These are phyloP conservation scores for Colletotrichum lupini DNA, from an alignment of 2,329 filamentous ascomycete genomes.

Conservation along the genomic window DNA sequence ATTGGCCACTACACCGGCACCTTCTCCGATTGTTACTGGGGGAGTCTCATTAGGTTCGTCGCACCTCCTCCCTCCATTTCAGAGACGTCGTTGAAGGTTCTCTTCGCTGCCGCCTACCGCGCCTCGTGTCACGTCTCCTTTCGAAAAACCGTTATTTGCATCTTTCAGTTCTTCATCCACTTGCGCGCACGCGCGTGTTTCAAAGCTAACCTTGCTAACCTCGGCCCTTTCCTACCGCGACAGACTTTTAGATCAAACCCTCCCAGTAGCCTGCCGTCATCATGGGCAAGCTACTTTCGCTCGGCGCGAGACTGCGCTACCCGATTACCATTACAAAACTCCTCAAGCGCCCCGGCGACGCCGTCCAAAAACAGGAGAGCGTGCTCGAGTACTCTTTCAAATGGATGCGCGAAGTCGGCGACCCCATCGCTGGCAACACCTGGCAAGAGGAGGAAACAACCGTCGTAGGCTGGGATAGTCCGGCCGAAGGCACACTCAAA, in stretches of 20 bases:
- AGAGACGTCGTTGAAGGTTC: background rate
- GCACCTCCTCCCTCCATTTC: background rate
- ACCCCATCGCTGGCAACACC: constrained; percentile 68
- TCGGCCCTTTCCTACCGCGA: background rate
- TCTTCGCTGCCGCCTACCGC: background rate
- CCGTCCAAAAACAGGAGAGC: constrained; percentile 79
- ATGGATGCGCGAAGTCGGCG: constrained; percentile 80
- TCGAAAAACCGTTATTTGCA: background rate
- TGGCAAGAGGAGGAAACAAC: constrained; percentile 77
- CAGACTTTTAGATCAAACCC: constrained; percentile 19
- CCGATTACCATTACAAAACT: constrained; percentile 93
- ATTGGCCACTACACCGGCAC: constrained; percentile 29
- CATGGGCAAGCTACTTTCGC: constrained; percentile 60
- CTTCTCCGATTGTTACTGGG: constrained; percentile 25
- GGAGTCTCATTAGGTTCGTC: constrained; percentile 34
- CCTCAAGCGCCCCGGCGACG: constrained; percentile 79
- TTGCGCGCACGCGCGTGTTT: background rate
- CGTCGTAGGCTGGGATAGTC: constrained; percentile 82
- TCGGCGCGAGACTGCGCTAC: constrained; percentile 80
- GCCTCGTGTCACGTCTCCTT: background rate
- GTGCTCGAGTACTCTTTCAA: constrained; percentile 91
- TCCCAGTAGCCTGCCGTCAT: constrained; percentile 34
- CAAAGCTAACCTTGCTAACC: constrained; percentile 10
- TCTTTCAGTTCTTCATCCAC: background rate
- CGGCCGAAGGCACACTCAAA: constrained; percentile 81